phyloP scores from a whole-genome alignment of 192 early-diverging fungal genomes.

The Dimargaris verticillata region DNA sequence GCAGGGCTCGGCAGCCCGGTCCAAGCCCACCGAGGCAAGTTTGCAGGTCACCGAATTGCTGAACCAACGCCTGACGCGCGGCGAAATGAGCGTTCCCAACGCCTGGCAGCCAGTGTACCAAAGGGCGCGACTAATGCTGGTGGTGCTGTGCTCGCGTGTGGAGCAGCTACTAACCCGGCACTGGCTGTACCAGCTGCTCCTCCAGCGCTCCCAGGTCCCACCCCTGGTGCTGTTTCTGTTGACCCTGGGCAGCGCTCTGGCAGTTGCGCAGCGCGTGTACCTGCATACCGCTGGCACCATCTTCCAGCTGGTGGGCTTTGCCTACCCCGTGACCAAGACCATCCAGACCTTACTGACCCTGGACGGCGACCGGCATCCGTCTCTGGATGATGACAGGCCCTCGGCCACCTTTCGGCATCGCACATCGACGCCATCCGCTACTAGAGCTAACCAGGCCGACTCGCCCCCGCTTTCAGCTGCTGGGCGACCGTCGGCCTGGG shows the following conservation, averaged over 20 bases:
- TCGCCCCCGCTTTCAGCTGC: too few species aligned
- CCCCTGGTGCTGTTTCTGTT: not conserved
- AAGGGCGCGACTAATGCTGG: conserved; percentile 1
- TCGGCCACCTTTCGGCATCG: too few species aligned
- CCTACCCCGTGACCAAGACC: not conserved
- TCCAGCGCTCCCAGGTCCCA: not conserved
- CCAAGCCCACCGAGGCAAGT: not conserved
- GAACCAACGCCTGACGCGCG: conserved; percentile 6
- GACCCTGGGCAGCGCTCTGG: not conserved
- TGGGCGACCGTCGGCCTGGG: too few species aligned
- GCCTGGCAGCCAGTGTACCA: not conserved
- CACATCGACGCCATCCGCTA: too few species aligned
- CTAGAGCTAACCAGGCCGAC: too few species aligned
- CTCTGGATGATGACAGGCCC: not conserved
- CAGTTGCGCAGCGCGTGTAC: not conserved
- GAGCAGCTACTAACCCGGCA: not conserved
- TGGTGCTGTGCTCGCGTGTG: not conserved
- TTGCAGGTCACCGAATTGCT: not conserved
- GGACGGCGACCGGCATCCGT: not conserved
- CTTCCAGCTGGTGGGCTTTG: not conserved
- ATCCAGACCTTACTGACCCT: not conserved
- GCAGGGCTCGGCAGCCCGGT: not conserved
- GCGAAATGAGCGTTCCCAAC: not conserved
- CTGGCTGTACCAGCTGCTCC: not conserved
- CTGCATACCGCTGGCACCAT: not conserved